A percentile compares a stretch with the other conserved stretches of the same genome.
phyloP scores from a whole-genome alignment of 202 grass and related monocot species.

The Zoysia matrella region DNA sequence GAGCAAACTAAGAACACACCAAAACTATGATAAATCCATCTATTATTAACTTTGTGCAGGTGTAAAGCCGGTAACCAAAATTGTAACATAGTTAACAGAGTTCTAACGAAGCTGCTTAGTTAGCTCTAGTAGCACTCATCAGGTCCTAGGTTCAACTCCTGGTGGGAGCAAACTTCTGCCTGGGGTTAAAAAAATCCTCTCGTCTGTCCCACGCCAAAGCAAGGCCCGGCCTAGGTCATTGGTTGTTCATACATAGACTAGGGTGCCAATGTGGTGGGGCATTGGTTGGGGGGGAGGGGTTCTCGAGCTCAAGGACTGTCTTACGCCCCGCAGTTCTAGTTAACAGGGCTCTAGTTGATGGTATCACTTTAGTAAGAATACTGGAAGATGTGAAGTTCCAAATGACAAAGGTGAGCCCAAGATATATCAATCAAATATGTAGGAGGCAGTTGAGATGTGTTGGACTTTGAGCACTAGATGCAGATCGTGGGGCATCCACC shows the following conservation, averaged over 20 bases:
- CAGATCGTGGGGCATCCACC: slow-evolving; percentile 5
- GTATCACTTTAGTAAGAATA: not conserved
- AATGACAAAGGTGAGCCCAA: not conserved
- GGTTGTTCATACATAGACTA: no score
- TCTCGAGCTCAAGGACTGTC: no score
- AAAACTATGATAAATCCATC: not conserved
- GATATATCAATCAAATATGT: slow-evolving; percentile 40
- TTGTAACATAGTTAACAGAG: not conserved
- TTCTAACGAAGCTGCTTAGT: no score
- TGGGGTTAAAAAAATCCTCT: no score
- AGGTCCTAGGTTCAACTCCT: no score
- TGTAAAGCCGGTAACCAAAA: not conserved
- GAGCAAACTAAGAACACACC: not conserved
- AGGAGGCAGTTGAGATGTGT: slow-evolving; percentile 15
- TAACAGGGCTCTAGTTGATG: not conserved
- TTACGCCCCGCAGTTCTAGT: no score
- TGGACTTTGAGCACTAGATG: slow-evolving; percentile 28
- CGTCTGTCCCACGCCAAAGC: no score
- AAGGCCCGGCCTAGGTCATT: no score
- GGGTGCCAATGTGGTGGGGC: no score
- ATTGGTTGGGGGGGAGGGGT: no score
- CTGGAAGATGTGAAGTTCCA: not conserved
- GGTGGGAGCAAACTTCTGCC: no score
- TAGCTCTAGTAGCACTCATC: no score
- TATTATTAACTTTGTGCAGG: not conserved